Evolutionary conservation across 768 basidiomycete species (phyloP), one percentile per base, ranked within the genome.

Genomic region (Krasilnikovozyma curviuscula): DNA sequence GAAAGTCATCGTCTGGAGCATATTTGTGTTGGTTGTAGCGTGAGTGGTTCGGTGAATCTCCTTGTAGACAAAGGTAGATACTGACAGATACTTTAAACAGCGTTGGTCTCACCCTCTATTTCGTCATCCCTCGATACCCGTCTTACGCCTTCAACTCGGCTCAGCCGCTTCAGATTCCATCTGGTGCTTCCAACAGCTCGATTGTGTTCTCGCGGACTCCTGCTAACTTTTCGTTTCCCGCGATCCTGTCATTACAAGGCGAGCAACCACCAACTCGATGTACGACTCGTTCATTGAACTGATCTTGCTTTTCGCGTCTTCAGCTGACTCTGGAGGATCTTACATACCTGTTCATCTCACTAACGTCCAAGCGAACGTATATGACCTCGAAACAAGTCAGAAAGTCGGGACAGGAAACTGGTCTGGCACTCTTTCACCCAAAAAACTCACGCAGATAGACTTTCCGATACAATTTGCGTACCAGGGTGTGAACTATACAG

Each of bases 211-310:
- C 73, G 30, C 75, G 82, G 49, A 63, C 69, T 1, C 86, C 85
- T 0, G 78, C 88, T 46, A 91, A 91, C 65, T 95, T 91, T 65
- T 75, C 79, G 30, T 95, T 95, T 70, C 74, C 81, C 3, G 83
- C 78, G 0, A 69, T 70, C 37, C 75, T 84, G 16, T 70, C 78
- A 19, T 67, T 95, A 10, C 73, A 83, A n/a, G 64, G 64, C 64
- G 16, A 49, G 61, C 46, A 12, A 7, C 27, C 13, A 25, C 19
- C 38, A 21, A 30, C 3, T n/a, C 34, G 13, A 10, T 21, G 29
- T 27, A 3, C 28, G 3, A 32, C 28, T 19, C 27, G 18, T 28
- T 32, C 28, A 5, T 33, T 24, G 1, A 32, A 23, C 39, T 21
- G 28, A 27, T 23, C n/a, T 27, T 54, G 30, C 46, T 27, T 1